A percentile compares a stretch with the other conserved stretches of the same genome.
phyloP scores from a whole-genome alignment of 163 green algal genomes.

The Scenedesmus sp. region DNA sequence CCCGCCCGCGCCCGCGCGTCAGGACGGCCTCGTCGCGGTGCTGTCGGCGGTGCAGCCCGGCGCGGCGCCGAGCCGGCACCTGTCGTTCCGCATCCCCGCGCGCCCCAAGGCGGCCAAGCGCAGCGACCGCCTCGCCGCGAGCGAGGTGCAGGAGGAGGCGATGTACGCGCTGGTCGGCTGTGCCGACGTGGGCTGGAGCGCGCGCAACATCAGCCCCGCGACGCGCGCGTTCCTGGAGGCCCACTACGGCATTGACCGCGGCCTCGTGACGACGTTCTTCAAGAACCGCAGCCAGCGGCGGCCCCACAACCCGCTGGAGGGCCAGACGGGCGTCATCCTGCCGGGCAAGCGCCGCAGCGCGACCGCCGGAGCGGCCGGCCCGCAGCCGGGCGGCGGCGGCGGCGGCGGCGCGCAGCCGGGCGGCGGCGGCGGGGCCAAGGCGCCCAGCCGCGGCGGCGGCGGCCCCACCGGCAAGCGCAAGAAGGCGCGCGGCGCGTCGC shows the following conservation, averaged over 20 bases:
- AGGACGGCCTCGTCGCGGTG: slow-evolving; percentile 25
- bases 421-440: too few relatives aligned
- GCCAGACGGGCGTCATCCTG: too few relatives aligned
- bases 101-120: not conserved
- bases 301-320: slow-evolving; percentile 11
- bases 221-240: slow-evolving; percentile 16
- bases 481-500: too few relatives aligned
- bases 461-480: slow-evolving; percentile 1
- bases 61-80: slow-evolving; percentile 10
- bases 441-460: not conserved
- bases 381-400: too few relatives aligned
- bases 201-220: slow-evolving; percentile 1
- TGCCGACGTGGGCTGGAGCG: slow-evolving; percentile 30
- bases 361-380: too few relatives aligned
- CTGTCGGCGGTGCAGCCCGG: not conserved
- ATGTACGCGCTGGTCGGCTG: slow-evolving; percentile 39
- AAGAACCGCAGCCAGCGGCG: slow-evolving; percentile 31
- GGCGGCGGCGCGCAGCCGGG: too few relatives aligned
- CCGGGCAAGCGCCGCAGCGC: too few relatives aligned
- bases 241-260: slow-evolving; percentile 14
- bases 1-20: too few relatives aligned
- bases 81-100: slow-evolving; percentile 9
- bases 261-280: slow-evolving; percentile 21
- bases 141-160: slow-evolving; percentile 30
- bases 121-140: slow-evolving; percentile 4